Base-by-base conservation (phyloP, 163 green algal species). In the Coccomyxa subellipsoidea region DNA sequence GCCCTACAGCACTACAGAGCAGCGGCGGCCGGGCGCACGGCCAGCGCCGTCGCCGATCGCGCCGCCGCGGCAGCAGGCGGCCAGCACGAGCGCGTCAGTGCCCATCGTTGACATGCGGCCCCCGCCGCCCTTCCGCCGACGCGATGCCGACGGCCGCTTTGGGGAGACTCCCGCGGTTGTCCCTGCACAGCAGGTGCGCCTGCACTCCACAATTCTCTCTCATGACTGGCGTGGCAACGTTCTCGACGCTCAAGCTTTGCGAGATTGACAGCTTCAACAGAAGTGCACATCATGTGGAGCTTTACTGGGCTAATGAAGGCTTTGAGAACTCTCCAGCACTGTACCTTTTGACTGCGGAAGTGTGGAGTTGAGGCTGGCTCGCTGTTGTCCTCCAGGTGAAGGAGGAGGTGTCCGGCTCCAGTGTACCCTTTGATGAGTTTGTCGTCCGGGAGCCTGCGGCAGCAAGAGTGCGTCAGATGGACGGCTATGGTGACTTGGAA, bases 81-180 rank as follows among this genome's bases (percentile, higher is more conserved):
- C 66, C 66, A 73, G 66, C 66, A 73, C 66, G 4, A 73, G 66
- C n/a, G 72, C 72, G 2, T 78, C 72, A 10, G 36, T 78, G 35
- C 72, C 72, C 2, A 78, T 78, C 31, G 10, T 73, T 32, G 66
- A 73, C 66, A 78, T 40, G 27, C 31, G 72, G 32, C 72, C 35
- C n/a, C 36, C 8, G 23, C 15, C 21, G 31, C 31, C 72, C 3
- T 78, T 53, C 36, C 21, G 36, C 1, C 72, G 72, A 10, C 72
- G 72, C 6, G 72, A 78, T 47, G 72, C 31, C 25, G 72, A 78
- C 7, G 72, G 72, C 32, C 27, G 72, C 31, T 40, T 47, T 54
- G 72, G 72, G 21, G 35, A 78, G 2, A 23, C 31, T 10, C 72
- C 72, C 47, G 35, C 10, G 12, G 31, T 7, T 23, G 31, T 23